Evolutionary conservation across 495 filamentous ascomycete genomes (phyloP), one percentile per base, ranked within the genome.

Genomic region (Hyaloscypha finlandica): DNA sequence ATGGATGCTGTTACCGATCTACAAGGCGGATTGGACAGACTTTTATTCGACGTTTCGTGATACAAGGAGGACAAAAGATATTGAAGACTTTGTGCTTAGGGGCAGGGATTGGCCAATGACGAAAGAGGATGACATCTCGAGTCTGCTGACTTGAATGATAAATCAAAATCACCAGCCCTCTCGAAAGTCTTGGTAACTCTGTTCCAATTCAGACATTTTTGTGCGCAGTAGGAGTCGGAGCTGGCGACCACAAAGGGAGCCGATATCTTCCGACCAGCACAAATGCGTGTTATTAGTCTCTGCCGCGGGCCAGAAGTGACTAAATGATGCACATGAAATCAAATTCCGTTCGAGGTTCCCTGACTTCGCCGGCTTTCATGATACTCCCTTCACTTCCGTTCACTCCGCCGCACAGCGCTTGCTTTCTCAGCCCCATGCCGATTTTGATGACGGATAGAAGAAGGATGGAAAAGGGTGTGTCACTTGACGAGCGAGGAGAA

Each of bases 51-150:
- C 16, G 45, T n/a, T 37, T 9, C 11, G 9, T 25, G 16, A 45
- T n/a, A 55, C 6, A 25, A 32, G 8, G 9, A 39, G 35, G 29
- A 63, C 62, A 4, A 70, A 59, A 42, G n/a, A 45, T 19, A 3
- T 70, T 32, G 68, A 67, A 42, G 51, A 60, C 8, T 70, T 63
- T 64, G 57, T 70, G n/a, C 5, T 70, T 4, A 53, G 64, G 31
- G 54, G 42, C 1, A 64, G 53, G 16, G 59, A 53, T 14, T 70
- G 64, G 68, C 68, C 68, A 4, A 55, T 67, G 52, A 56, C 31
- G 5, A 22, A 31, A 8, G 52, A 59, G 16, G 55, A 54, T 14
- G 30, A 54, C 30, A 12, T 60, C 61, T 30, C 64, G 48, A 22
- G 30, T 54, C 2, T 63, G 22, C 29, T 48, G 16, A 12, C 42